These are phyloP conservation scores for Sabuloglossum arenarium DNA, from an alignment of 495 filamentous ascomycete genomes.

Conservation along the genomic window DNA sequence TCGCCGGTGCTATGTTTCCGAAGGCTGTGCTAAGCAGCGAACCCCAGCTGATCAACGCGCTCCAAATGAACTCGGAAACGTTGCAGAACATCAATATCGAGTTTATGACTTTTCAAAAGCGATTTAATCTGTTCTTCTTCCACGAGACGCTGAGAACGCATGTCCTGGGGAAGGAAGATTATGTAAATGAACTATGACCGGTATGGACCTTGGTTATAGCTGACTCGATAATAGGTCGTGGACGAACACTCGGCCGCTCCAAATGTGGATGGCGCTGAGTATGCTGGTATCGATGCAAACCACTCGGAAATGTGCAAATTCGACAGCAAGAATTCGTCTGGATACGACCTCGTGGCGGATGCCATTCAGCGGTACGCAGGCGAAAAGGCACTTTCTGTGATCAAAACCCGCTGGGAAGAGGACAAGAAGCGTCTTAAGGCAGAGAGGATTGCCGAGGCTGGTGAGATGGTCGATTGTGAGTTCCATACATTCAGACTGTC, in stretches of 20 bases:
- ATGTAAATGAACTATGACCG: constrained; percentile 10
- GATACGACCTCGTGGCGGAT: constrained; percentile 52
- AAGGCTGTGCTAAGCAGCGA: constrained; percentile 52
- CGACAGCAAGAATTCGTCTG: constrained; percentile 45
- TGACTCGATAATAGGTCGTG: constrained; percentile 30
- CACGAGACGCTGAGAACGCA: constrained; percentile 52
- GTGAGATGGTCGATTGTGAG: background rate
- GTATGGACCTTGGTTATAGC: background rate
- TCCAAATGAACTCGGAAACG: constrained; percentile 60
- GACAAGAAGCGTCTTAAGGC: constrained; percentile 24
- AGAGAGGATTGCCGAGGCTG: background rate
- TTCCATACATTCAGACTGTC: background rate
- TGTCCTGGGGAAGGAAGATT: constrained; percentile 33
- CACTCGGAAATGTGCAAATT: constrained; percentile 86
- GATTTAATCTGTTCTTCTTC: constrained; percentile 52
- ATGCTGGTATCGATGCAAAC: constrained; percentile 61
- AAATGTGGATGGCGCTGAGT: constrained; percentile 48
- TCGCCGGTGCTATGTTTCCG: constrained; percentile 48
- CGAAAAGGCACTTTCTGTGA: constrained; percentile 31
- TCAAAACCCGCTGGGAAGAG: constrained; percentile 39
- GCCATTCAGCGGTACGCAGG: constrained; percentile 46
- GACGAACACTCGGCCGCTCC: constrained; percentile 59
- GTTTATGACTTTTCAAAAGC: constrained; percentile 50
- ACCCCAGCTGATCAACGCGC: constrained; percentile 43
- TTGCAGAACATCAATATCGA: constrained; percentile 60